Conservation (phyloP, 192 early-diverging fungal species). For the Gigaspora rosea region DNA sequence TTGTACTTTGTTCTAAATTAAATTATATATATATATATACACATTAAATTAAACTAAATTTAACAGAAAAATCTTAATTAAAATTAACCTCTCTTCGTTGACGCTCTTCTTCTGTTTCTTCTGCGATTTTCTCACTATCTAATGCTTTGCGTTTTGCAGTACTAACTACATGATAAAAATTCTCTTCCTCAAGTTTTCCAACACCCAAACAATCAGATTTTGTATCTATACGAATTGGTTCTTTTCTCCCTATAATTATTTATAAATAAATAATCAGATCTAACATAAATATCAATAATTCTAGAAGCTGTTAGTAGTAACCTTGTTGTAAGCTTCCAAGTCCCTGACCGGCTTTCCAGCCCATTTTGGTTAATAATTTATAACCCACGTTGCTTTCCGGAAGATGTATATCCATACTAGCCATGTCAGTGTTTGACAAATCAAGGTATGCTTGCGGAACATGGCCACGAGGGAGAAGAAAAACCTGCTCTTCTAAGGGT, state of each 20-base stretch:
- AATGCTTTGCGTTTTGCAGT: slow-evolving; percentile 65
- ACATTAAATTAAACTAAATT: not conserved
- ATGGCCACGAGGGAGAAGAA: slow-evolving; percentile 29
- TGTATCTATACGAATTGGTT: slow-evolving; percentile 68
- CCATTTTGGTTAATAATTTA: slow-evolving; percentile 68
- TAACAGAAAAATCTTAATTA: not conserved
- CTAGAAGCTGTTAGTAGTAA: slow-evolving; percentile 22
- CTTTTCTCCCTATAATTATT: slow-evolving; percentile 56
- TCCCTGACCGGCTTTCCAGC: slow-evolving; percentile 66
- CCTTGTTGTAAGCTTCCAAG: slow-evolving; percentile 60
- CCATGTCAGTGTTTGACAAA: slow-evolving; percentile 33
- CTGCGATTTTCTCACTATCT: slow-evolving; percentile 64
- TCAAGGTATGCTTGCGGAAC: slow-evolving; percentile 29
- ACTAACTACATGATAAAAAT: slow-evolving; percentile 52
- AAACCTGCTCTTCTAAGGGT: not conserved
- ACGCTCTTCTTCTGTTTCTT: slow-evolving; percentile 64
- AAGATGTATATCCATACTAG: slow-evolving; percentile 62
- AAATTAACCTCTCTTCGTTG: slow-evolving; percentile 51
- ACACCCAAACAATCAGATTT: slow-evolving; percentile 68
- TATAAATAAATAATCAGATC: slow-evolving; percentile 4
- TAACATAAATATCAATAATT: not conserved
- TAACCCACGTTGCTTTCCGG: slow-evolving; percentile 66
- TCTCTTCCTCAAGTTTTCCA: slow-evolving; percentile 61
- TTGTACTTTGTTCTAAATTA: slow-evolving; percentile 46
- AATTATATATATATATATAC: not conserved